A percentile compares a stretch with the other conserved stretches of the same genome.
phyloP scores from a whole-genome alignment of 768 basidiomycete species.

The Amyloporia xantha region DNA sequence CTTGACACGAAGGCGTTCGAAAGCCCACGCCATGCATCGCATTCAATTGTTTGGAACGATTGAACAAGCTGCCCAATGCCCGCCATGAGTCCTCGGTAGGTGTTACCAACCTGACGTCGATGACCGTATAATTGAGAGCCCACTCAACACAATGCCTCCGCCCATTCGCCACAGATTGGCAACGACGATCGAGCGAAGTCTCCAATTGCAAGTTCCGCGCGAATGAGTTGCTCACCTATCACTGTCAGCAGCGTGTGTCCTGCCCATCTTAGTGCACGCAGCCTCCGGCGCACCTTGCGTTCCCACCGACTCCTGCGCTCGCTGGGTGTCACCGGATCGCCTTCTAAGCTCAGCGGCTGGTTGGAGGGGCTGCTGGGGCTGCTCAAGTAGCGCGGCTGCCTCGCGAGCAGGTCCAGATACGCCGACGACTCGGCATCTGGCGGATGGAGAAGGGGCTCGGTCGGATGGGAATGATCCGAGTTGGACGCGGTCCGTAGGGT shows the following conservation, averaged over 20 bases:
- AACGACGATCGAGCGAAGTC: too few species aligned
- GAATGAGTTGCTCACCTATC: slow-evolving; percentile 33
- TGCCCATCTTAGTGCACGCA: slow-evolving; percentile 28
- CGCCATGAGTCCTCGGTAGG: too few species aligned
- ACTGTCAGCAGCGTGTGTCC: slow-evolving; percentile 25
- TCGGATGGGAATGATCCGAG: slow-evolving; percentile 25
- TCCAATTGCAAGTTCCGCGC: not conserved
- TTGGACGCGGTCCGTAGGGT: slow-evolving; percentile 22
- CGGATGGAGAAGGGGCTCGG: slow-evolving; percentile 25
- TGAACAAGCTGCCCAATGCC: too few species aligned
- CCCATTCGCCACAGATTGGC: too few species aligned
- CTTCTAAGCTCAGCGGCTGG: slow-evolving; percentile 23
- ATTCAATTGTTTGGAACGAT: too few species aligned
- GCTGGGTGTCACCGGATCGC: slow-evolving; percentile 24
- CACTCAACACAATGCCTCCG: too few species aligned
- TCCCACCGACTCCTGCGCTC: slow-evolving; percentile 29
- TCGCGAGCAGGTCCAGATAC: slow-evolving; percentile 32
- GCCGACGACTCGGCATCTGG: slow-evolving; percentile 22
- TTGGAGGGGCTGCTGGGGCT: slow-evolving; percentile 25
- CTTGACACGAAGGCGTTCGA: too few species aligned
- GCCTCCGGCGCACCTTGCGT: slow-evolving; percentile 21
- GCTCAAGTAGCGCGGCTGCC: slow-evolving; percentile 39
- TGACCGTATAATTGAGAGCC: too few species aligned
- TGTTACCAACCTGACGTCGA: too few species aligned
- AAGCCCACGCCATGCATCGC: too few species aligned